A percentile compares a stretch with the other conserved stretches of the same genome.
These are phyloP conservation scores for Trypanosoma boissoni DNA, from an alignment of 208 protist genomes.

Conservation along the genomic window DNA sequence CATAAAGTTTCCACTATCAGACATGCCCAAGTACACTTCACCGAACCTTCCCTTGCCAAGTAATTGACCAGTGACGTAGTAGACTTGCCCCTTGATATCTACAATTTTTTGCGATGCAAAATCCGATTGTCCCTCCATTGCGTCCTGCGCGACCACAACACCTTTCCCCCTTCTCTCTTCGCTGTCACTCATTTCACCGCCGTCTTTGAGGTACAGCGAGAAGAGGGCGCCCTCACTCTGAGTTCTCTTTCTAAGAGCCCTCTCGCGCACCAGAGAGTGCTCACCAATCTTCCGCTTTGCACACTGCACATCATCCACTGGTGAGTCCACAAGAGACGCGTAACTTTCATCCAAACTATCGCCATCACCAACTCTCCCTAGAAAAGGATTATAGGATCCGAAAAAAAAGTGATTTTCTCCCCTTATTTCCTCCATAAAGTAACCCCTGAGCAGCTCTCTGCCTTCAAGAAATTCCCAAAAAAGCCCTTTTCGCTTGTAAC, in stretches of 20 bases:
- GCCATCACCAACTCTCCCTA: neutral
- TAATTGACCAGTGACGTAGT: conserved; percentile 42
- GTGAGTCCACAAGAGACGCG: neutral
- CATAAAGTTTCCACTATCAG: conserved; percentile 18
- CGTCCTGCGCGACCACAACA: no score
- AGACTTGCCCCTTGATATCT: conserved; percentile 39
- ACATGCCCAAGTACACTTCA: conserved; percentile 20
- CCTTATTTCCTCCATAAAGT: neutral
- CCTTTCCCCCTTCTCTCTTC: no score
- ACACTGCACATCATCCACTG: conserved; percentile 7
- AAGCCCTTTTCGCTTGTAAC: conserved; percentile 30
- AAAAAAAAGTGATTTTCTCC: neutral
- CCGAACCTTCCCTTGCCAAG: conserved; percentile 51
- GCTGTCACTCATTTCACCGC: neutral
- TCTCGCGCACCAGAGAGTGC: neutral
- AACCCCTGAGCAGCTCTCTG: conserved; percentile 11
- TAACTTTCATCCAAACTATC: neutral
- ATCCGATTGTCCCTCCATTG: neutral
- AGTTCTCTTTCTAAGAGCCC: neutral
- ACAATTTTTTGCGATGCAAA: conserved; percentile 22
- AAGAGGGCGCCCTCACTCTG: conserved; percentile 10
- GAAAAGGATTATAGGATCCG: neutral
- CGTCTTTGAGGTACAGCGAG: neutral
- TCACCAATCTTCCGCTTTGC: conserved; percentile 5
- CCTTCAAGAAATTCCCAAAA: conserved; percentile 44